These are phyloP conservation scores for Plasmodium billcollinsi DNA, from an alignment of 169 alveolate genomes.

Conservation along the genomic window DNA sequence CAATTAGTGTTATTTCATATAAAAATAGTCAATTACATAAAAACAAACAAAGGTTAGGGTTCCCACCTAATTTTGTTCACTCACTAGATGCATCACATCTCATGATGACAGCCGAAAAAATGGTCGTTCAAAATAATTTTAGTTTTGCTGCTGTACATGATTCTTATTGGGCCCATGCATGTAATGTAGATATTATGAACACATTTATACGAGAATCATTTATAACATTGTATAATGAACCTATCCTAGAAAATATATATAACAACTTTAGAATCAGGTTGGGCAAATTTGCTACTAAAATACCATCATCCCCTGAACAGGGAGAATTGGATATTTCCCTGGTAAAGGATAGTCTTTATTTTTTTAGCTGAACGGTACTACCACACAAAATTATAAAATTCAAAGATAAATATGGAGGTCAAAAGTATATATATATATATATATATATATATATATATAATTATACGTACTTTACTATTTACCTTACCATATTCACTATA, in stretches of 20 bases:
- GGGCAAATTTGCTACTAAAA: slow-evolving; percentile 78
- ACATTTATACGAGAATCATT: slow-evolving; percentile 91
- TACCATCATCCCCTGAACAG: slow-evolving; percentile 87
- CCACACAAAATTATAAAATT: too few species aligned
- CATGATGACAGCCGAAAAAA: slow-evolving; percentile 95
- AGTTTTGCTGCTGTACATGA: slow-evolving; percentile 98
- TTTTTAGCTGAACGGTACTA: slow-evolving; percentile 74
- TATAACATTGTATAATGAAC: slow-evolving; percentile 91
- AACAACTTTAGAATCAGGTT: slow-evolving; percentile 86
- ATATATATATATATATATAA: background rate
- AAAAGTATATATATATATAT: background rate
- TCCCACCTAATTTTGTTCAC: slow-evolving; percentile 98
- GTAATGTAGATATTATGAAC: slow-evolving; percentile 93
- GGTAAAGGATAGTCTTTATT: slow-evolving; percentile 80
- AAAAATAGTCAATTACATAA: slow-evolving; percentile 82
- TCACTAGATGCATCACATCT: slow-evolving; percentile 97
- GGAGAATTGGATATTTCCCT: slow-evolving; percentile 85
- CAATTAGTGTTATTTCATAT: slow-evolving; percentile 85
- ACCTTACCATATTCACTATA: too few species aligned
- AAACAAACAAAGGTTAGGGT: slow-evolving; percentile 94
- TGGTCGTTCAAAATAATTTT: slow-evolving; percentile 82
- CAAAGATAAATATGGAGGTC: background rate
- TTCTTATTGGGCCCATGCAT: slow-evolving; percentile 97
- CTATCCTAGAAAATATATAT: slow-evolving; percentile 91
- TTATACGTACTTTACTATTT: too few species aligned